Conservation (phyloP, 2,329 filamentous ascomycete species). For the Herpotrichia juniperi region DNA sequence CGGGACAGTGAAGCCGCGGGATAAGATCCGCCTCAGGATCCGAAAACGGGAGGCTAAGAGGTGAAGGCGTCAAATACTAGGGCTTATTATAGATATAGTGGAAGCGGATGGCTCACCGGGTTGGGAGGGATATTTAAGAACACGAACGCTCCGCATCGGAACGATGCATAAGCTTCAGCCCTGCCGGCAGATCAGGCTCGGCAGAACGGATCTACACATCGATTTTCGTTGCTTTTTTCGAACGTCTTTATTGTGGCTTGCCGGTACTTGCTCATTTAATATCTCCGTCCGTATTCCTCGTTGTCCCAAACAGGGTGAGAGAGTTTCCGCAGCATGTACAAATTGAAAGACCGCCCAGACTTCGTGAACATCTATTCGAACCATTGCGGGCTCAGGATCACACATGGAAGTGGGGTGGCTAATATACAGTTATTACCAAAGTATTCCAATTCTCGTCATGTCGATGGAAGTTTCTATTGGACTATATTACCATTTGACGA, state of each 20-base stretch:
- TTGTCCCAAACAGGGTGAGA: neutral
- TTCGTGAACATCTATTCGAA: neutral
- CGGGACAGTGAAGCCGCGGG: slow-evolving; percentile 25
- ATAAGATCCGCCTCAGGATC: slow-evolving; percentile 28
- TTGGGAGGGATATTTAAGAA: neutral
- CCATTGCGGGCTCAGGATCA: neutral
- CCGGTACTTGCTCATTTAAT: neutral
- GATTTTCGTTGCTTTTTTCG: neutral
- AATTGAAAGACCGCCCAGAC: slow-evolving; percentile 2
- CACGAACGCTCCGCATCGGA: neutral
- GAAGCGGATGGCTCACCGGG: neutral
- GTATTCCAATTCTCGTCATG: neutral
- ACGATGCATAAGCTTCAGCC: slow-evolving; percentile 1
- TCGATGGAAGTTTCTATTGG: neutral
- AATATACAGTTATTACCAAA: slow-evolving; percentile 1
- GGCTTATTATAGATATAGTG: neutral
- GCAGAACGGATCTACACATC: slow-evolving; percentile 8
- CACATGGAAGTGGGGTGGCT: slow-evolving; percentile 4
- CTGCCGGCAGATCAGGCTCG: slow-evolving; percentile 6
- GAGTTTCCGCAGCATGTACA: neutral
- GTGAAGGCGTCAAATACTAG: neutral
- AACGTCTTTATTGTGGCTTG: neutral
- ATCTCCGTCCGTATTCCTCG: slow-evolving; percentile 2
- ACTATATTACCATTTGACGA: neutral
- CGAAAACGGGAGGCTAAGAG: slow-evolving; percentile 22